Base-by-base conservation (phyloP, 1,284 basidiomycete species). In the Ganoderma sp. region DNA sequence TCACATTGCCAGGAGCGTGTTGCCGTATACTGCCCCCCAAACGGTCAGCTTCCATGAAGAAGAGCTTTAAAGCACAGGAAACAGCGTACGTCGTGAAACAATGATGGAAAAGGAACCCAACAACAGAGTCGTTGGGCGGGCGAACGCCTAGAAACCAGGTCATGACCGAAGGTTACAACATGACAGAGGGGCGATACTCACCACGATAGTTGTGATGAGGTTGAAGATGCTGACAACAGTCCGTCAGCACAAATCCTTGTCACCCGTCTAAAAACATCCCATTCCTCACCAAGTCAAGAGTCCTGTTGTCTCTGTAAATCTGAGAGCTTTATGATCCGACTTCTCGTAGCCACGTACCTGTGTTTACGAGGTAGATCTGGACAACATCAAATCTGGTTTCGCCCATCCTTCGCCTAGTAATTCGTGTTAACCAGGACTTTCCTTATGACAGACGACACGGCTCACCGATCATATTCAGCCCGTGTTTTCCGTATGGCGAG, bases 401-500 rank as follows among this genome's bases (percentile, higher is more conserved):
- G 19, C 56, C 56, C 8, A 17, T 58, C 56, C n/a, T 58, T 19
- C 5, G 37, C 17, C 56, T 58, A 19, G 19, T 58, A 2, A 17
- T 14, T n/a, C 32, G 34, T 8, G 28, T 58, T 22, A 58, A n/a
- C 12, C 37, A 2, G 9, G 34, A 39, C 37, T 10, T 3, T n/a
- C n/a, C n/a, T n/a, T 22, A 12, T n/a, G 9, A n/a, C 37, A n/a
- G 32, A 39, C 9, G 37, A 10, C 34, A 10, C 5, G 37, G 34
- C 56, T 39, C 39, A 58, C 56, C 56, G 15, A 19, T 58, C 56
- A 58, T 58, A 39, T 39, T 37, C 19, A 58, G n/a, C 56, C 19
- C 56, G 56, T n/a, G 56, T 34, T 10, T 58, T 58, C 37, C 56
- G 34, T 39, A 58, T 58, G 32, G 56, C 56, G n/a, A 58, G 56